Percentiles rank a stretch among this genome's conserved stretches.
Evolutionary conservation across 345 rosid species (phyloP).

Genomic region (Abelmoschus esculentus): DNA sequence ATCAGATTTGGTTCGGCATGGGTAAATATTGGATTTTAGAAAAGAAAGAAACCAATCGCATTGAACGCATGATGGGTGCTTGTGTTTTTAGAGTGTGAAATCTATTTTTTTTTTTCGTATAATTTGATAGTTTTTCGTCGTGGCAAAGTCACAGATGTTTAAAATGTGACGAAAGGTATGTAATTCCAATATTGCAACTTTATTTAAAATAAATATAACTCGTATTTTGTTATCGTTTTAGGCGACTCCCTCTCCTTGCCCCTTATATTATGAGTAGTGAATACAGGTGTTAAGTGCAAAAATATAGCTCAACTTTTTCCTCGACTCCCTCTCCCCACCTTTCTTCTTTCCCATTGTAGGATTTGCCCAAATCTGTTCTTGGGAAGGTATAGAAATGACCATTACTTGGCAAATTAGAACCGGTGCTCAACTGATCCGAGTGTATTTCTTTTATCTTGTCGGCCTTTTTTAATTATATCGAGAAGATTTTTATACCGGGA

Average conservation of each 20-base stretch:
- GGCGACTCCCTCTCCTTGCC: too few relatives aligned
- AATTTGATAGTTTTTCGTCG: not conserved
- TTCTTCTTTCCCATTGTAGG: not conserved
- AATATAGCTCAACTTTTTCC: not conserved
- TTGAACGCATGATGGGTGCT: conserved; percentile 13
- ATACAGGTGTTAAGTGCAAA: not conserved
- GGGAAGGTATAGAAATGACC: not conserved
- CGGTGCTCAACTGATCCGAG: not conserved
- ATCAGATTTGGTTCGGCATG: not conserved
- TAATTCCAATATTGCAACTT: not conserved
- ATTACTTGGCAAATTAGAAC: not conserved
- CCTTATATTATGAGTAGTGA: not conserved
- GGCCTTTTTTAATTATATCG: too few relatives aligned
- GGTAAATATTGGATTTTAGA: not conserved
- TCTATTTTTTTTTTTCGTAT: conserved; percentile 17
- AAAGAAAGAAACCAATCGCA: conserved; percentile 15
- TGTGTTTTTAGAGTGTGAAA: conserved; percentile 29
- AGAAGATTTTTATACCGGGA: too few relatives aligned
- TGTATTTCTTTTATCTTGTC: too few relatives aligned
- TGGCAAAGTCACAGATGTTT: not conserved
- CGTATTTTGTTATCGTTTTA: not conserved
- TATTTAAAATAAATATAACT: not conserved
- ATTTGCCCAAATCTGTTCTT: not conserved
- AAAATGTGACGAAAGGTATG: not conserved
- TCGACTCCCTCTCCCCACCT: not conserved